Conservation (phyloP, 768 basidiomycete genomes). For the Psilocybe sp. region DNA sequence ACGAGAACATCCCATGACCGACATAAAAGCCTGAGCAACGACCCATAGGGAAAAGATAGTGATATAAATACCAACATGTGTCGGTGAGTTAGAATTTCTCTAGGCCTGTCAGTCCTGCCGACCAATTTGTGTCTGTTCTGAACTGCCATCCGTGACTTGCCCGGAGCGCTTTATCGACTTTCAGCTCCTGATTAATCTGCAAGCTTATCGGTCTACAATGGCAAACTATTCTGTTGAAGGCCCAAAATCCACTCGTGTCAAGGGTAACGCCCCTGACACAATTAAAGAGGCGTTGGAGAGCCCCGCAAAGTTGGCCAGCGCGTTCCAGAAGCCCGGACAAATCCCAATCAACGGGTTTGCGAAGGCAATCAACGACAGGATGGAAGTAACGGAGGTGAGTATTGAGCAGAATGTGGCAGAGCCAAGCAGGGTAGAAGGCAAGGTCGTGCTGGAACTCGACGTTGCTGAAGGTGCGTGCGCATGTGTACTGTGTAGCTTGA, state of each 20-base stretch:
- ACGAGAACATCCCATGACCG: too few species aligned
- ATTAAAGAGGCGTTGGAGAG: conserved; percentile 20
- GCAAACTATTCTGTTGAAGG: too few species aligned
- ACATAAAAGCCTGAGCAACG: too few species aligned
- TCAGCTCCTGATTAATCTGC: too few species aligned
- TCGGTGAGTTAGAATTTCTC: too few species aligned
- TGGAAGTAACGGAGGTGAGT: conserved; percentile 36
- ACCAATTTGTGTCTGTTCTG: too few species aligned
- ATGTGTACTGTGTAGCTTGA: conserved; percentile 1
- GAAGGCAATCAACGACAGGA: conserved; percentile 17
- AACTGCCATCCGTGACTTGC: too few species aligned
- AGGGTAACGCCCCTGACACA: conserved; percentile 22
- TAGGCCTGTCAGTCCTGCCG: too few species aligned
- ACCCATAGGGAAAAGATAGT: too few species aligned
- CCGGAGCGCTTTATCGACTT: too few species aligned
- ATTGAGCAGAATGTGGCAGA: conserved; percentile 39
- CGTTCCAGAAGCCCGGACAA: conserved; percentile 8
- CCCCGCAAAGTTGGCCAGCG: conserved; percentile 12
- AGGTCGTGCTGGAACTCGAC: conserved; percentile 38
- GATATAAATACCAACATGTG: too few species aligned
- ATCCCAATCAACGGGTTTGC: conserved; percentile 16
- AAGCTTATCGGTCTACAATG: too few species aligned
- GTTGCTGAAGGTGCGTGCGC: conserved; percentile 36
- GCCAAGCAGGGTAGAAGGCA: conserved; percentile 35
- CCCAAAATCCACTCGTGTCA: neutral